phyloP scores from a whole-genome alignment of 2,329 filamentous ascomycete genomes.

The Colletotrichum sublineola region DNA sequence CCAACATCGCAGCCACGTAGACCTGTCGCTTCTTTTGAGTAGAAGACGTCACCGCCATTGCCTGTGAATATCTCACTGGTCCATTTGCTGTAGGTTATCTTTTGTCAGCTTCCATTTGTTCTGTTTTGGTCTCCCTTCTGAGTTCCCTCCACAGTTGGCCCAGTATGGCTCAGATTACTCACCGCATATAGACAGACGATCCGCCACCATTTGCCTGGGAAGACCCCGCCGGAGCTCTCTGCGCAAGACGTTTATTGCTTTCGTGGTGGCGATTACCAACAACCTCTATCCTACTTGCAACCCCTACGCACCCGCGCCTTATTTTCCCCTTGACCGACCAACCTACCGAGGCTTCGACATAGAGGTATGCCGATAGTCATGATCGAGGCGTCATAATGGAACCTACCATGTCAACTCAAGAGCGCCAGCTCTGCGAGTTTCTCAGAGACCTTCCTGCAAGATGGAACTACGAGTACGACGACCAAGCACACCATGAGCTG shows the following conservation, averaged over 20 bases:
- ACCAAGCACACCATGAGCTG: conserved; percentile 78
- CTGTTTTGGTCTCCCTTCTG: background rate
- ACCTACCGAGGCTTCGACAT: background rate
- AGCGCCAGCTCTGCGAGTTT: conserved; percentile 86
- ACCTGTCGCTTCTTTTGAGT: conserved; percentile 4
- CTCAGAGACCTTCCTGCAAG: conserved; percentile 82
- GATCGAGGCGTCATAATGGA: conserved; percentile 59
- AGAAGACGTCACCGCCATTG: conserved; percentile 1
- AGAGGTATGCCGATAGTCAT: conserved; percentile 25
- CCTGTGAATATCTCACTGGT: background rate
- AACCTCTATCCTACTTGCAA: conserved; percentile 4
- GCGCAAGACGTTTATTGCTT: conserved; percentile 2
- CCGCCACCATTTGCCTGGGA: conserved; percentile 27
- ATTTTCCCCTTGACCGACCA: background rate
- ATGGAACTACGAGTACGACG: conserved; percentile 81
- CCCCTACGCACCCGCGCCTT: background rate
- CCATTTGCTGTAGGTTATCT: conserved; percentile 3
- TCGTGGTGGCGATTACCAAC: conserved; percentile 15
- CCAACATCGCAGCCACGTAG: conserved; percentile 1
- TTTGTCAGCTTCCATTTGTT: background rate
- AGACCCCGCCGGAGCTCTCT: conserved; percentile 39
- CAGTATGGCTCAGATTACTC: conserved; percentile 27
- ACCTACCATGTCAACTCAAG: conserved; percentile 71
- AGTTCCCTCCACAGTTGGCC: background rate
- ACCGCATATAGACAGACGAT: conserved; percentile 33